Base-by-base conservation (phyloP, 495 filamentous ascomycete species). In the Penicillium cataractarum region DNA sequence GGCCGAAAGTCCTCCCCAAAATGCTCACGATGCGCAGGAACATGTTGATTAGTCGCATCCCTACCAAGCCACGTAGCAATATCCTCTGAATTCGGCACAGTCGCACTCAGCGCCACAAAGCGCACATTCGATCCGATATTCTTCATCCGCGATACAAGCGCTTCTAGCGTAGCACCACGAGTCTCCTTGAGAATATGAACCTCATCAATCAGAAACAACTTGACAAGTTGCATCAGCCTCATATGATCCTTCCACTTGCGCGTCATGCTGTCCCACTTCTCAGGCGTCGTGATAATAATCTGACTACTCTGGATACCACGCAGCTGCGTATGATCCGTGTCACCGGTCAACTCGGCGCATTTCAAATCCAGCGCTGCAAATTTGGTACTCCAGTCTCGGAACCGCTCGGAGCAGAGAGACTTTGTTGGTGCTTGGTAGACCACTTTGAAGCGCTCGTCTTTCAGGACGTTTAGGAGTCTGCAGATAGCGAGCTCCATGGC, bases 261-360 rank as follows among this genome's bases (percentile, higher is more conserved):
- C 1, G 95, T 99, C 74, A 99, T 90, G 61, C 92, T 96, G 74
- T 99, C 95, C 95, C 95, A 99, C 72, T 99, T 99, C 74, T 99
- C 95, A 1, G 95, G 95, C 0, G 95, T 99, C 0, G 95, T 98
- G 53, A 99, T 88, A 60, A 99, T 97, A 59, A 99, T 92, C 55
- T 89, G 90, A 37, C 93, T 94, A 66, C 79, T 87, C 56, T 92
- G 89, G 13, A 97, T 90, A 61, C 83, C 86, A 48, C 80, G 81
- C 60, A 97, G 79, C 65, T 97, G 89, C 1, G 78, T 75, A 57
- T 86, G 80, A 49, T 93, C 91, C 0, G 94, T 97, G 74, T 99
- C 95, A 13, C 95, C 95, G 0, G 95, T 99, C 58, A 98, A 79
- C 71, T 97, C 93, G 9, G 89, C 89, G 73, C 92, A 96, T 58